Evolutionary conservation across 176 grass and related monocot species (phyloP).

Genomic region (Rhynchospora tenuis): DNA sequence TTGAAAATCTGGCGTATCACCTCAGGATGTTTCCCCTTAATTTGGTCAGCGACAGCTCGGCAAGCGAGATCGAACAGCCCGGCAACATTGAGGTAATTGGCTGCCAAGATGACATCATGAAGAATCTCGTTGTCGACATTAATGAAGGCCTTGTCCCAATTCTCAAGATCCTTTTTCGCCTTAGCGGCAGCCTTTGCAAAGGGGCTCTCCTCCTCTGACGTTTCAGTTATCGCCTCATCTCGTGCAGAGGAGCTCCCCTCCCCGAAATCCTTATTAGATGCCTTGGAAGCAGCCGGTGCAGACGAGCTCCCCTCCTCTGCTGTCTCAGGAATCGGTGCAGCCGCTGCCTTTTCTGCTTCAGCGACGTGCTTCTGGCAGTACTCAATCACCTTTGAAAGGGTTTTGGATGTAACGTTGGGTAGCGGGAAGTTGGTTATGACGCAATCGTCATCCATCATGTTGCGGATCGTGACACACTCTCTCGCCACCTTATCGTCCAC

Average conservation of each 20-base stretch:
- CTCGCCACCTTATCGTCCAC: background rate
- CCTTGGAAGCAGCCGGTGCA: background rate
- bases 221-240: no score
- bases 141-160: background rate
- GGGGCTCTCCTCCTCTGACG: no score
- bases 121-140: background rate
- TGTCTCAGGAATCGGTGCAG: background rate
- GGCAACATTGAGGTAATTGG: background rate
- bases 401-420: slow-evolving; percentile 45
- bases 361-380: slow-evolving; percentile 57
- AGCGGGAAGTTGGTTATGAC: slow-evolving; percentile 41
- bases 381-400: slow-evolving; percentile 54
- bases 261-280: background rate
- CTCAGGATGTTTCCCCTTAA: background rate
- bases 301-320: background rate
- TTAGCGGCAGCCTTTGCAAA: no score
- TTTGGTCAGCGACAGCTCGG: background rate
- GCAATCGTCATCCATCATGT: slow-evolving; percentile 75
- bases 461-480: slow-evolving; percentile 20
- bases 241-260: no score
- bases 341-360: background rate
- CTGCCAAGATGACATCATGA: background rate
- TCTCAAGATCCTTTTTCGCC: background rate
- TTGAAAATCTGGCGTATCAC: background rate
- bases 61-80: background rate